Percentiles rank a stretch among this genome's conserved stretches.
These are phyloP conservation scores for Bipolaris gigantea DNA, from an alignment of 2,329 filamentous ascomycete genomes.

Conservation along the genomic window DNA sequence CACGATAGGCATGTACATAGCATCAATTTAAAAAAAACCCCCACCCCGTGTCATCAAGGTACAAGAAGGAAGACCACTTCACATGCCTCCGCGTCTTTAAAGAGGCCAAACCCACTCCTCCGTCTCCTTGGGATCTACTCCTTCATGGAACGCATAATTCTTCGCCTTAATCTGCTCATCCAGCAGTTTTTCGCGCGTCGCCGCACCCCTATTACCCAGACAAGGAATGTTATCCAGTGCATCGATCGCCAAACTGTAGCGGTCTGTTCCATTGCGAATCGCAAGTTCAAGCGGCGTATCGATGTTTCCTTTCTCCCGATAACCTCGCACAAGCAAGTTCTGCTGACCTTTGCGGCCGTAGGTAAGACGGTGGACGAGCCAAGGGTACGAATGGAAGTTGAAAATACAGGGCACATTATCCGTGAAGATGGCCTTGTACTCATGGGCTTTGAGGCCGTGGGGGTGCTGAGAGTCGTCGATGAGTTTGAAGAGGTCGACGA, in stretches of 20 bases:
- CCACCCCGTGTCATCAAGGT: background rate
- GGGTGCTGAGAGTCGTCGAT: constrained; percentile 71
- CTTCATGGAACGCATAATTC: constrained; percentile 67
- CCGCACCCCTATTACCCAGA: constrained; percentile 65
- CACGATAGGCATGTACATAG: too few species aligned
- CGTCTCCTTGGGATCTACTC: constrained; percentile 68
- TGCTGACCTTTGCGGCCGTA: constrained; percentile 71
- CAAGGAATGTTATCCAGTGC: constrained; percentile 68
- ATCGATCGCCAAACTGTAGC: constrained; percentile 75
- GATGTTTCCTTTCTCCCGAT: constrained; percentile 83
- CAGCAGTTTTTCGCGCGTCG: constrained; percentile 65
- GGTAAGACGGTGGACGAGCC: constrained; percentile 74
- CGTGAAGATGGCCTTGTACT: constrained; percentile 73
- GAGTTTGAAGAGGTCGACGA: constrained; percentile 79
- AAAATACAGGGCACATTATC: constrained; percentile 73
- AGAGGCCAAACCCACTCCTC: constrained; percentile 68
- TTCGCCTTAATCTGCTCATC: constrained; percentile 66
- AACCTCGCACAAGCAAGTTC: constrained; percentile 74
- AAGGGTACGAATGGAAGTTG: constrained; percentile 84
- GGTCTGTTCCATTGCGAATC: constrained; percentile 75
- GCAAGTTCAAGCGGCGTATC: constrained; percentile 78
- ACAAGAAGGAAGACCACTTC: background rate
- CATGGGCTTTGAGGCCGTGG: constrained; percentile 62
- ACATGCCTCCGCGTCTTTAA: constrained; percentile 14
- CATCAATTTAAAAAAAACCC: background rate